Evolutionary conservation across 2,329 filamentous ascomycete species (phyloP), one percentile per base, ranked within the genome.

Genomic region (Sarocladium kiliense): DNA sequence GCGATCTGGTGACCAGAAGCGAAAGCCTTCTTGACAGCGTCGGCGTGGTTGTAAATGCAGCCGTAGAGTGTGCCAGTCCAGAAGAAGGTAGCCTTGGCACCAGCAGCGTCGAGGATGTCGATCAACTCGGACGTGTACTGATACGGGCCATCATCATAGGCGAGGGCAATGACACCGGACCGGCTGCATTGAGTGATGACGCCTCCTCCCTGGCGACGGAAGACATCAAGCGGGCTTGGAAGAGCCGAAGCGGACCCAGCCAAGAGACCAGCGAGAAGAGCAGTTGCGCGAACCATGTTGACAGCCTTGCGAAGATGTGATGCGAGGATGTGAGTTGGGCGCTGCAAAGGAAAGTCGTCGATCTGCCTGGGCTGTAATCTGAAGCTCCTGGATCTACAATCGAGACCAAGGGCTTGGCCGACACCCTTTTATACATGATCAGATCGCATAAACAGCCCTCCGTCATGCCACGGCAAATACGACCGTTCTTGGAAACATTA

Each of bases 81-180:
- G 68, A 80, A 81, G 65, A 80, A 81, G 2, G 77, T 82, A 5
- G 73, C 79, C 63, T 79, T 80, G 41, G 74, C 77, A 7, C 71
- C 73, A 6, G 71, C 73, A 3, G 64, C 63, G 60, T 79, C 71
- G 18, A 82, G 69, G 16, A 74, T 76, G 60, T 81, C 76, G n/a
- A 82, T 67, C 2, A 82, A 66, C 45, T 70, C 66, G 2, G 65
- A 70, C 0, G 78, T 82, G 62, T 76, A 80, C 54, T 71, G 64
- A 57, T 75, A 78, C 1, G 78, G 78, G 0, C 78, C 78, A 54
- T 81, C 78, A 55, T 81, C 78, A 58, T 77, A 80, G 1, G 78
- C 77, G n/a, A 81, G 70, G 0, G 78, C 77, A 2, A 81, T 64
- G 39, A 74, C 69, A 12, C 72, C 72, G 0, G 76, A 71, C 56